phyloP scores from a whole-genome alignment of 2,329 filamentous ascomycete genomes.

The Alternaria arborescens region DNA sequence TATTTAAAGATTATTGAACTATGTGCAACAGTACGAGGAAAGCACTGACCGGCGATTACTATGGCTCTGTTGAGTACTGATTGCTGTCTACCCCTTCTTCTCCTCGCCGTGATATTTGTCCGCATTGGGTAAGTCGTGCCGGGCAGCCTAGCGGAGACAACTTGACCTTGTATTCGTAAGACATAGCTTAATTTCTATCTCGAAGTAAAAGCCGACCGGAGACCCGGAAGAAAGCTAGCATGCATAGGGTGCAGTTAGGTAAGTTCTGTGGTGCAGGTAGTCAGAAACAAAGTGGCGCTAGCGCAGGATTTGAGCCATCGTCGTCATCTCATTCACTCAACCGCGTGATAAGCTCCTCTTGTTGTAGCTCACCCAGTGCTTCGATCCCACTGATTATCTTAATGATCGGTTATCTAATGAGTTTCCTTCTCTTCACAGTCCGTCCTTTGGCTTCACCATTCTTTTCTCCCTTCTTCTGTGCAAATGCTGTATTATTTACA shows the following conservation, averaged over 20 bases:
- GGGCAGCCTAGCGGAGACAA: conserved; percentile 25
- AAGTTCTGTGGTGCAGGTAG: background rate
- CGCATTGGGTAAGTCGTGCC: conserved; percentile 29
- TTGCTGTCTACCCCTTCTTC: conserved; percentile 5
- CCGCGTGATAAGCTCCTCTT: background rate
- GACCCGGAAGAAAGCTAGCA: background rate
- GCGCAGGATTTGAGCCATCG: background rate
- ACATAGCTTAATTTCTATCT: background rate
- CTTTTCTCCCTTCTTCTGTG: background rate
- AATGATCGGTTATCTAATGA: background rate
- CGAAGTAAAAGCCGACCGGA: background rate
- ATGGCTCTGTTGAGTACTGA: conserved; percentile 14
- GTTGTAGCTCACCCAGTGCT: background rate
- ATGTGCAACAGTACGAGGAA: background rate
- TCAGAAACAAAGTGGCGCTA: background rate
- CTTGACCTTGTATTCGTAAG: conserved; percentile 6
- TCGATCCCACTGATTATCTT: background rate
- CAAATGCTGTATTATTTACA: background rate
- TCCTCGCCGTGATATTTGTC: conserved; percentile 29
- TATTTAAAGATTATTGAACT: background rate
- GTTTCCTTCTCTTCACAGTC: background rate
- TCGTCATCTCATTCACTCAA: background rate
- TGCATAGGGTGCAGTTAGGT: background rate
- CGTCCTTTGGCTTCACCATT: background rate
- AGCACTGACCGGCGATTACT: background rate